Evolutionary conservation across 2,329 filamentous ascomycete genomes (phyloP).

Genomic region (Pestalotiopsis sp.): DNA sequence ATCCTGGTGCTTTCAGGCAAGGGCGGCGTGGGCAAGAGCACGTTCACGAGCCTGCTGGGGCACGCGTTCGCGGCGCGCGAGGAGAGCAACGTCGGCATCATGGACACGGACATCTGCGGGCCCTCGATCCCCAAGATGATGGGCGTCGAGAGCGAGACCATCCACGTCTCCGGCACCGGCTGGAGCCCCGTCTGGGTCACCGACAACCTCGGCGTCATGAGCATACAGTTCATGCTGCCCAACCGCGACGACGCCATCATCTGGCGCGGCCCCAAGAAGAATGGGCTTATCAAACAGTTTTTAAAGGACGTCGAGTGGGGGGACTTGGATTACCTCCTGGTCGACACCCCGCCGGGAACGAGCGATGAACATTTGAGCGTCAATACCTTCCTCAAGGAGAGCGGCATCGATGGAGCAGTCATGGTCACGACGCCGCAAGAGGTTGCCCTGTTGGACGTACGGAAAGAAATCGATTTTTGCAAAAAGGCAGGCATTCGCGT

Average conservation of each 20-base stretch:
- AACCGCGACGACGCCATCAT: conserved; percentile 94
- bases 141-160: conserved; percentile 91
- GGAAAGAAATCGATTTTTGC: conserved; percentile 98
- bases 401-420: conserved; percentile 90
- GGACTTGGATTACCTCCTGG: conserved; percentile 86
- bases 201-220: conserved; percentile 95
- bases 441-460: conserved; percentile 85
- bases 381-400: conserved; percentile 87
- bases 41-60: conserved; percentile 84
- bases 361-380: conserved; percentile 95
- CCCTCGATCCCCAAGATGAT: conserved; percentile 99
- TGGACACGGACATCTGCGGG: conserved; percentile 98
- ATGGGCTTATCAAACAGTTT: conserved; percentile 96
- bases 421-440: conserved; percentile 95
- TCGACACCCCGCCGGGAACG: conserved; percentile 95
- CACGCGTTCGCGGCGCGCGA: conserved; percentile 87
- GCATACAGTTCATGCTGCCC: conserved; percentile 96
- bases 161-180: conserved; percentile 84
- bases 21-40: conserved; percentile 95
- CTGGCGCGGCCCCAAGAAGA: conserved; percentile 98
- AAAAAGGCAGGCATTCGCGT: conserved; percentile 88
- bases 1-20: conserved; percentile 92
- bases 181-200: conserved; percentile 96
- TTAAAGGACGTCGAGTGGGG: conserved; percentile 98
- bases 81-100: conserved; percentile 81